Base-by-base conservation (phyloP, 345 rosid genomes). In the Acer saccharum region DNA sequence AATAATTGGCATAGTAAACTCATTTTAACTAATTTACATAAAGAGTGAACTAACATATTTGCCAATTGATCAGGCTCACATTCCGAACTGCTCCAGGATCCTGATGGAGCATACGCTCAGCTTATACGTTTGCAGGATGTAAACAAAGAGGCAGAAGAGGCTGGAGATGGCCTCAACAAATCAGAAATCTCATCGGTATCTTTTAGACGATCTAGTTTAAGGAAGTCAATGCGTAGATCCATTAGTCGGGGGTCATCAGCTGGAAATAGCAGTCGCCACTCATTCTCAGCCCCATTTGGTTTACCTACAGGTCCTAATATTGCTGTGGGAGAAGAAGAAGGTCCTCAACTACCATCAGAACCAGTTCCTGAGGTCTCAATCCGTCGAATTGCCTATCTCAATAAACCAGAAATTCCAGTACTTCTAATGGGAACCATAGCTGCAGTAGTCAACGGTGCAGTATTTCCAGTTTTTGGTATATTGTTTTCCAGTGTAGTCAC, bases 71-170 rank as follows among this genome's bases (percentile, higher is more conserved):
- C 81, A 91, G 93, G 94, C 16, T 86, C 94, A 35, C 98, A 95
- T 73, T 83, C 84, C 3, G 91, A 93, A 78, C 87, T 93, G 50
- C 71, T 90, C 23, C 27, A 60, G 81, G 95, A 95, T 84, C 91
- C 95, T 3, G 90, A 87, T 25, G 95, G 98, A 81, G 95, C 98
- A 5, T 95, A 91, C 76, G 86, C 98, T 74, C 97, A 95, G 80
- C 95, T 93, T 23, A 85, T 92, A 69, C 90, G 85, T 18, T 79
- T 92, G 58, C 98, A 95, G 81, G 95, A 95, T 82, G 88, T 80
- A 43, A 88, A 81, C 27, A 88, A 80, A 75, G 87, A 75, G 20
- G 48, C 87, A 1, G 88, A 89, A 61, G 76, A 87, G 4, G 35
- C 83, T 8, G 71, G 70, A 3, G 92, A 88, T 23, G 91, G 79